phyloP scores from a whole-genome alignment of 805 yeast genomes.

The Candida easanensis region DNA sequence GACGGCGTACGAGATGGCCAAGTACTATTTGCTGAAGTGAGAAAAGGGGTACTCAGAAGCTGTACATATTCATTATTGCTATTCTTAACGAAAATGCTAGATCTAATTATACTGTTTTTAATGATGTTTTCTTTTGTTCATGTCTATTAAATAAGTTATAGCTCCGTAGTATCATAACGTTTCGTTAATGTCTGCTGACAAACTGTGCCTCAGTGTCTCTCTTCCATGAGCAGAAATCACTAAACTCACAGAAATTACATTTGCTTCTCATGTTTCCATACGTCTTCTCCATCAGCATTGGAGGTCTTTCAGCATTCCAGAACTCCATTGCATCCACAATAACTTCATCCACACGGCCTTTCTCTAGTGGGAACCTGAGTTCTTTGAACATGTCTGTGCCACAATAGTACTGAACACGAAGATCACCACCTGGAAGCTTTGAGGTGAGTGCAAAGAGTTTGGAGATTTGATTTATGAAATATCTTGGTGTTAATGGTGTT shows the following conservation, averaged over 20 bases:
- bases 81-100: too few relatives aligned
- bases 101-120: too few relatives aligned
- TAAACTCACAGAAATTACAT: constrained; percentile 58
- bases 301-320: constrained; percentile 60
- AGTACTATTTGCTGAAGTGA: constrained; percentile 36
- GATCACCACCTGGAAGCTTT: constrained; percentile 34
- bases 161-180: too few relatives aligned
- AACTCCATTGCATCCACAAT: constrained; percentile 38
- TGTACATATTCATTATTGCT: neutral
- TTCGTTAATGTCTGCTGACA: neutral
- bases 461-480: constrained; percentile 52
- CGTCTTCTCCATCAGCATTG: constrained; percentile 39
- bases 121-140: too few relatives aligned
- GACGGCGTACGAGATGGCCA: constrained; percentile 98
- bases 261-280: constrained; percentile 33
- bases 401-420: constrained; percentile 53
- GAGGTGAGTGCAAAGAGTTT: constrained; percentile 40
- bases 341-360: constrained; percentile 27
- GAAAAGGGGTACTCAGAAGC: too few relatives aligned
- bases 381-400: constrained; percentile 41
- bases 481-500: constrained; percentile 51
- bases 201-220: constrained; percentile 8
- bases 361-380: constrained; percentile 37
- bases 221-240: constrained; percentile 41
- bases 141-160: too few relatives aligned